These are phyloP conservation scores for Globisporangium recalcitrans DNA, from an alignment of 352 stramenopile genomes.

Conservation along the genomic window DNA sequence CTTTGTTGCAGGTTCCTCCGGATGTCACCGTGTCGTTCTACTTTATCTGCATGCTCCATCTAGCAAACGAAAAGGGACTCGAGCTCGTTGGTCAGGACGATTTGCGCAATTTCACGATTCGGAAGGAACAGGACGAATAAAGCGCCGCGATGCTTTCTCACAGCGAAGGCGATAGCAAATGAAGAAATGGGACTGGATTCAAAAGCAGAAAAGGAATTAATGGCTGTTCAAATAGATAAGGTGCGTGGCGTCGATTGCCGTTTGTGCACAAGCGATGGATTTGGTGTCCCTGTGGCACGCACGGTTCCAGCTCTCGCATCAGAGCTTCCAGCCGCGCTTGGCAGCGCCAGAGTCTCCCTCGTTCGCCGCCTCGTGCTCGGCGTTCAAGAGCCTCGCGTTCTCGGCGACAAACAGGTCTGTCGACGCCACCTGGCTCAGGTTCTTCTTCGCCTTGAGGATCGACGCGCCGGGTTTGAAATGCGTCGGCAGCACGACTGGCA, in stretches of 20 bases:
- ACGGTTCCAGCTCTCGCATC: no score
- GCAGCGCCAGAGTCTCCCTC: conserved; percentile 14
- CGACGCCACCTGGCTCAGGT: conserved; percentile 17
- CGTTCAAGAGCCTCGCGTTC: conserved; percentile 41
- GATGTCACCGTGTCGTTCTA: conserved; percentile 98
- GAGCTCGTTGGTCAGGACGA: conserved; percentile 77
- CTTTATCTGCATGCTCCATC: conserved; percentile 98
- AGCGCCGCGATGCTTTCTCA: not conserved
- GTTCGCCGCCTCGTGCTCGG: conserved; percentile 23
- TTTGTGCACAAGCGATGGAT: not conserved
- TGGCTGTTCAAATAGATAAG: conserved; percentile 18
- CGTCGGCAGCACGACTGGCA: conserved; percentile 80
- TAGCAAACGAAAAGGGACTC: conserved; percentile 98
- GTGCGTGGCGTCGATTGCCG: not conserved
- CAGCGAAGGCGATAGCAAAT: not conserved
- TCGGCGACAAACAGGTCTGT: conserved; percentile 47
- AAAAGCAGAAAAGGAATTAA: conserved; percentile 13
- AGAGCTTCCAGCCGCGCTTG: conserved; percentile 65
- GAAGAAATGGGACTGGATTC: conserved; percentile 6
- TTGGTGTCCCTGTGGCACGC: no score
- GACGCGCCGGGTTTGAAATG: conserved; percentile 69
- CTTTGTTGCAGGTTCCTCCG: conserved; percentile 64
- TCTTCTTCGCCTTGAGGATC: conserved; percentile 58
- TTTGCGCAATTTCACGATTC: conserved; percentile 72
- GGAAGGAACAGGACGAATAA: conserved; percentile 27